Evolutionary conservation across 2,329 filamentous ascomycete species (phyloP).

Genomic region (Alternaria dauci): DNA sequence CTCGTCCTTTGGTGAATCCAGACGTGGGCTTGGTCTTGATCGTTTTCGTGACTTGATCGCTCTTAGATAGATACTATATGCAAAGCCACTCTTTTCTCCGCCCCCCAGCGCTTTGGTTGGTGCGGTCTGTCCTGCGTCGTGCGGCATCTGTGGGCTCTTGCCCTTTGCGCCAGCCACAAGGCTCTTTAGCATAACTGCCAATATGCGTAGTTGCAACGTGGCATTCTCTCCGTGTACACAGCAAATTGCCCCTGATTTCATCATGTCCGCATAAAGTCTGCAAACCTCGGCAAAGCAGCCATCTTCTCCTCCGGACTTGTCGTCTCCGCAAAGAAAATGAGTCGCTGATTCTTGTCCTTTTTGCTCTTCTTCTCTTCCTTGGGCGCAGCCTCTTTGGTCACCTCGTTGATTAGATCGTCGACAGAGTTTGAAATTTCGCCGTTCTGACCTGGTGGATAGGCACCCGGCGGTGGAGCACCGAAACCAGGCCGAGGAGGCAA

Average conservation of each 20-base stretch:
- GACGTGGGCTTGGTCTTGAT: not conserved
- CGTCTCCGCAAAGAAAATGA: constrained; percentile 84
- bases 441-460: constrained; percentile 23
- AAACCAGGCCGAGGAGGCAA: constrained; percentile 52
- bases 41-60: constrained; percentile 3
- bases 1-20: not conserved
- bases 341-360: constrained; percentile 68
- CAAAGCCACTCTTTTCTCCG: not conserved
- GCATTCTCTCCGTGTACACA: not conserved
- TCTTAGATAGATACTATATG: not conserved
- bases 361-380: constrained; percentile 63
- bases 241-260: not conserved
- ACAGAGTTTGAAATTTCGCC: constrained; percentile 53
- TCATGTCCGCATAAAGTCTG: constrained; percentile 47
- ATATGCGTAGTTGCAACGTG: not conserved
- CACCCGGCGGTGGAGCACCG: constrained; percentile 30
- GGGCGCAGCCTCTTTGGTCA: constrained; percentile 54
- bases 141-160: constrained; percentile 4
- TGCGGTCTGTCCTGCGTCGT: not conserved
- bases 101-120: constrained; percentile 4
- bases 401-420: constrained; percentile 62
- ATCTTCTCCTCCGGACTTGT: constrained; percentile 90
- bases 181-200: not conserved
- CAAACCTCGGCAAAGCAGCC: constrained; percentile 79
- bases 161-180: constrained; percentile 4